phyloP scores from a whole-genome alignment of 495 filamentous ascomycete species.

The Umbilicaria muhlenbergii region DNA sequence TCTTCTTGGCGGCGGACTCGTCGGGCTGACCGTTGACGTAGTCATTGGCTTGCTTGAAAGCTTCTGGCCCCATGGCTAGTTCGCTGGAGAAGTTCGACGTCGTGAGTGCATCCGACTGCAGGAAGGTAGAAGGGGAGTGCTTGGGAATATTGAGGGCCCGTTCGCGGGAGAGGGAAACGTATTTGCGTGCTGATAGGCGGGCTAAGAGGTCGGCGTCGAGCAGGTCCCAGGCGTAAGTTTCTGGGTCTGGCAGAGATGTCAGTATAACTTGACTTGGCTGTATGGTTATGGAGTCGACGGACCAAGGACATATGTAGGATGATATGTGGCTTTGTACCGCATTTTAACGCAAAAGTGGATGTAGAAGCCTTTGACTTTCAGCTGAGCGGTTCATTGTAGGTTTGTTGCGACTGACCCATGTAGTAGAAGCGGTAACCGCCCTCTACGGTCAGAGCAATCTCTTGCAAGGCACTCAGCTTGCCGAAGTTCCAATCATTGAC shows the following conservation, averaged over 20 bases:
- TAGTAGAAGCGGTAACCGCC: conserved; percentile 59
- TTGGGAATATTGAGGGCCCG: conserved; percentile 10
- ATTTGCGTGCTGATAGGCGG: conserved; percentile 48
- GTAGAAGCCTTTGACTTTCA: conserved; percentile 37
- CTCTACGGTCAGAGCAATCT: conserved; percentile 67
- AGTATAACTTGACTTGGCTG: background rate
- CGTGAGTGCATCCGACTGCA: background rate
- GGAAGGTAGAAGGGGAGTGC: background rate
- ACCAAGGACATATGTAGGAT: conserved; percentile 68
- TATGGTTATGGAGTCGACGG: conserved; percentile 1
- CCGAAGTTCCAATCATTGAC: conserved; percentile 69
- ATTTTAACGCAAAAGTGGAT: conserved; percentile 63
- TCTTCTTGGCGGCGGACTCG: conserved; percentile 20
- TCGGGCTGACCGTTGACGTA: conserved; percentile 6
- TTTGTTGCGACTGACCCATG: conserved; percentile 43
- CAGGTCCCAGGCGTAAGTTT: conserved; percentile 57
- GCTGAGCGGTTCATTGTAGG: background rate
- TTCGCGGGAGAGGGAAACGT: conserved; percentile 49
- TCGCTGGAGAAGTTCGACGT: background rate
- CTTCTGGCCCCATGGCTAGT: conserved; percentile 4
- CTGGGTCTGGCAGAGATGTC: conserved; percentile 38
- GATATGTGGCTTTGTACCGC: conserved; percentile 82
- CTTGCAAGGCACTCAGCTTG: conserved; percentile 74
- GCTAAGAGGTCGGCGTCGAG: conserved; percentile 50
- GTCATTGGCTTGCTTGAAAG: conserved; percentile 1